Percentiles rank a stretch among this genome's conserved stretches.
phyloP scores from a whole-genome alignment of 371 early-diverging fungal genomes.

The Circinella umbellata region DNA sequence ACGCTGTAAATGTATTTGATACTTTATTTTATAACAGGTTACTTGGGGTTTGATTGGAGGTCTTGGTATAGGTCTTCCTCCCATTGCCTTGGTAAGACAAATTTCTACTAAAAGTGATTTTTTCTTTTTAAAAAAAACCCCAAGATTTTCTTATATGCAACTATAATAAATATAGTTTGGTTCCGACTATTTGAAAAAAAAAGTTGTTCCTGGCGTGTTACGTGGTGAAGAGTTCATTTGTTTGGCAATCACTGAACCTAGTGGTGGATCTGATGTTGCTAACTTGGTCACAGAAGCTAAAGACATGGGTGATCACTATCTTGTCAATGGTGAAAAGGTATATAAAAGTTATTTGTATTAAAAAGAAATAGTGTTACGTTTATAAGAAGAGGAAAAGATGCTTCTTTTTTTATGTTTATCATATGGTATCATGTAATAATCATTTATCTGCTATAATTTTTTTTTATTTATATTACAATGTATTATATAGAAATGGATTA shows the following conservation, averaged over 20 bases:
- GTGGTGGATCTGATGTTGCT: slow-evolving; percentile 84
- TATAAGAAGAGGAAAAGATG: too few species aligned
- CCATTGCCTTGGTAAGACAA: slow-evolving; percentile 32
- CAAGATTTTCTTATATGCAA: neutral
- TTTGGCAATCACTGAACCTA: slow-evolving; percentile 71
- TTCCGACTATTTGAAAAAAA: slow-evolving; percentile 60
- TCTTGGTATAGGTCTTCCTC: slow-evolving; percentile 76
- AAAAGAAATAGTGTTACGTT: too few species aligned
- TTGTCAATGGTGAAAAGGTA: slow-evolving; percentile 82
- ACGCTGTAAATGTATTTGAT: neutral
- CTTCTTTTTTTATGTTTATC: too few species aligned
- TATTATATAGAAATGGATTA: slow-evolving; percentile 69
- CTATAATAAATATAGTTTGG: slow-evolving; percentile 59
- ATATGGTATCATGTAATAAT: too few species aligned
- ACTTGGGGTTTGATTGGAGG: slow-evolving; percentile 55
- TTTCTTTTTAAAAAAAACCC: too few species aligned
- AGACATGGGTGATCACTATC: slow-evolving; percentile 56
- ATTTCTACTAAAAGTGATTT: neutral
- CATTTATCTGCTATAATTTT: too few species aligned
- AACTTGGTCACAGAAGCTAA: slow-evolving; percentile 77
- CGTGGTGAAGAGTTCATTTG: slow-evolving; percentile 70
- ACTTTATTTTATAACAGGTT: slow-evolving; percentile 22
- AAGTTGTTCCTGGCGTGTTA: slow-evolving; percentile 61
- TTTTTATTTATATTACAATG: too few species aligned
- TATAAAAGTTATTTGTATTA: too few species aligned